Base-by-base conservation (phyloP, 768 basidiomycete species). In the Suillus variegatus region DNA sequence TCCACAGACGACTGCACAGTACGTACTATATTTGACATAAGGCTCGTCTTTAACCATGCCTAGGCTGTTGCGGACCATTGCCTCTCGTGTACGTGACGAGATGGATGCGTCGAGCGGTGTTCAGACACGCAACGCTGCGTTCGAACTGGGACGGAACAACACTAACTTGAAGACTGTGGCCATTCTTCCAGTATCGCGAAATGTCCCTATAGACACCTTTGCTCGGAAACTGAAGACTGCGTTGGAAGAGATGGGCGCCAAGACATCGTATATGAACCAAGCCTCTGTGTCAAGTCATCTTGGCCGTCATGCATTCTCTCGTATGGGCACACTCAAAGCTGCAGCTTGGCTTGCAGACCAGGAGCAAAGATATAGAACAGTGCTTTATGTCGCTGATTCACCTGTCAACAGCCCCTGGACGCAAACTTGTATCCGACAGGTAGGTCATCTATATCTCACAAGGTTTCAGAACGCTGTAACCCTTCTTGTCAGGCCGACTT, bases 341-440 rank as follows among this genome's bases (percentile, higher is more conserved):
- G 88, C 91, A 0, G 86, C 67, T 8, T 98, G 97, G 97, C 81
- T 99, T 8, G 94, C 97, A 18, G 96, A 99, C 76, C 91, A 92
- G 74, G 95, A 98, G 75, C 94, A 98, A 79, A 86, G 93, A 72
- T 97, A 91, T 73, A 86, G 94, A 36, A 97, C 89, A 3, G 96
- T 99, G 0, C 84, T 99, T 18, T 99, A 99, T 73, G 94, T 99
- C 40, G 97, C 93, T 8, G 96, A 99, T 77, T 95, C 97, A 0
- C 89, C 96, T 0, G 95, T 97, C 43, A 93, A 88, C 64, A 96
- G 94, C 65, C 92, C 94, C 22, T 99, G 97, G 97, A 99, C 97
- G 38, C 92, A 98, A 77, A 99, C 95, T 1, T 99, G 96, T 75
- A 96, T 99, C 67, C 87, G 95, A 32, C 97, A 98, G 83, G 93